Percentiles rank a stretch among this genome's conserved stretches.
These are phyloP conservation scores for Alternaria panax DNA, from an alignment of 2,329 filamentous ascomycete genomes.

Conservation along the genomic window DNA sequence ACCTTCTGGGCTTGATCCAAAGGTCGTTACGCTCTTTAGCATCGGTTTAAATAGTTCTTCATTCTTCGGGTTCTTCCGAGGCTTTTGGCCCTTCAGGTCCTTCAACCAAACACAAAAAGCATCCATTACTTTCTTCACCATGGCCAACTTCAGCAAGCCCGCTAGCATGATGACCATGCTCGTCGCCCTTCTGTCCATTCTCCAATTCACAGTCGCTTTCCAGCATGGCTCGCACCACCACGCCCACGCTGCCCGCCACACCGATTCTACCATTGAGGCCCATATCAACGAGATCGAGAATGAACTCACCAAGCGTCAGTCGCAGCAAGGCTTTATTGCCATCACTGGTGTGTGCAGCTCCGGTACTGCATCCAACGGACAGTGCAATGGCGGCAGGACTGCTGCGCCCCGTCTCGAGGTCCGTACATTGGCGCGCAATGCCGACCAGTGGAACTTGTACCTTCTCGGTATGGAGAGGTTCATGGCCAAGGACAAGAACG, in stretches of 20 bases:
- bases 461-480: slow-evolving; percentile 77
- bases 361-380: slow-evolving; percentile 31
- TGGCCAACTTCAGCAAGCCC: slow-evolving; percentile 49
- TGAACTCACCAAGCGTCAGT: slow-evolving; percentile 35
- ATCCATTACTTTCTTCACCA: slow-evolving; percentile 21
- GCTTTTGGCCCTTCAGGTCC: slow-evolving; percentile 15
- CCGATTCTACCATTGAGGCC: slow-evolving; percentile 30
- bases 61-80: slow-evolving; percentile 16
- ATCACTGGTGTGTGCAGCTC: slow-evolving; percentile 41
- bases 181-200: slow-evolving; percentile 42
- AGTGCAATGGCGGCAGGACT: slow-evolving; percentile 36
- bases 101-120: slow-evolving; percentile 15
- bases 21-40: slow-evolving; percentile 48
- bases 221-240: slow-evolving; percentile 36
- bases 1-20: slow-evolving; percentile 38
- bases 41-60: slow-evolving; percentile 20
- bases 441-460: slow-evolving; percentile 77
- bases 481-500: slow-evolving; percentile 69
- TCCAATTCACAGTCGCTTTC: slow-evolving; percentile 43
- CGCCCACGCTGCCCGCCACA: slow-evolving; percentile 23
- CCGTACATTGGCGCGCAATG: slow-evolving; percentile 66
- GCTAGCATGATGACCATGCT: slow-evolving; percentile 43
- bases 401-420: slow-evolving; percentile 68
- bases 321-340: slow-evolving; percentile 26
- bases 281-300: slow-evolving; percentile 36